Evolutionary conservation across 2,329 filamentous ascomycete species (phyloP), one percentile per base, ranked within the genome.

Genomic region (Calonectria montana): DNA sequence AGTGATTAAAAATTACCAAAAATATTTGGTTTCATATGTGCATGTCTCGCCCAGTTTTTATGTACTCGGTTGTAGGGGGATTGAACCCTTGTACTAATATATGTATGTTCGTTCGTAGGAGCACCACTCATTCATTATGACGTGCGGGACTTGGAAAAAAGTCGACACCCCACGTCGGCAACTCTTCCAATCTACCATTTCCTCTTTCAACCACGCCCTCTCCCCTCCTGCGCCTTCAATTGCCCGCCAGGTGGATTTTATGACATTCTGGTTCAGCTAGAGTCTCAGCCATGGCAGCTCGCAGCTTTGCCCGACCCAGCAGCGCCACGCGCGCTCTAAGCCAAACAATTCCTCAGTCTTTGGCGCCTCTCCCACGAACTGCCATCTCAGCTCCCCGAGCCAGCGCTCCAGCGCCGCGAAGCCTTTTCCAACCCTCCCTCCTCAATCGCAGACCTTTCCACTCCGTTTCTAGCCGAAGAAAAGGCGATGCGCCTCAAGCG

Each of bases 91-190:
- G 18, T 35, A 16, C 23, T 59, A 27, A 18, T 39, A 53, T 55
- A n/a, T n/a, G n/a, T n/a, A n/a, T n/a, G n/a, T n/a, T n/a, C n/a
- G 53, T 50, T 39, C 62, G 62, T 41, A 45, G 27, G 13, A 35
- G 21, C 35, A 41, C 21, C 41, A 55, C 53, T 18, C 23, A 70
- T 57, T 76, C 66, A 75, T 75, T 70, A 80, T 80, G 78, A 80
- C 78, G 78, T 80, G 74, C 76, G 70, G 77, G 71, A 73, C 74
- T 70, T 50, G 65, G 71, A 78, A 80, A 77, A 80, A 75, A 74
- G 73, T 71, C 61, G 63, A 69, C 69, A 72, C 77, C 76, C 78
- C 76, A 77, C 77, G 73, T 75, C 57, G 61, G 57, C 61, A 55
- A 41, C 67, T 75, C 47, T 65, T 53, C 50, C 41, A 69, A 27